Conservation (phyloP, 2,329 filamentous ascomycete species). For the Tolypocladium capitatum region DNA sequence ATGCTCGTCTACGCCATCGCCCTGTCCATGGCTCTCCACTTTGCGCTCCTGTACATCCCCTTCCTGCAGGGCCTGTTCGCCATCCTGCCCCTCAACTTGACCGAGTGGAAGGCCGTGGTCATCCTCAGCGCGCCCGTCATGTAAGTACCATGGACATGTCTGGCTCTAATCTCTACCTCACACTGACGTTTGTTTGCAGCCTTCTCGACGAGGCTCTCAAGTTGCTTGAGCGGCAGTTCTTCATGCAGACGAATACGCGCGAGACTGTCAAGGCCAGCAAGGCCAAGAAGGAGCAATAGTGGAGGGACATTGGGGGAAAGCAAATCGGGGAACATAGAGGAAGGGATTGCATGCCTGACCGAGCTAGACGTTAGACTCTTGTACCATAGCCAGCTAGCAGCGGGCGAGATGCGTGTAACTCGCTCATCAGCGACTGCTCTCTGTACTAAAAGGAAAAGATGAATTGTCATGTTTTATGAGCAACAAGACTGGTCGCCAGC, state of each 20-base stretch:
- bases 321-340: constrained; percentile 7
- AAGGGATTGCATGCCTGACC: constrained; percentile 4
- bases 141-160: constrained; percentile 38
- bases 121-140: constrained; percentile 84
- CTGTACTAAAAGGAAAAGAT: not conserved
- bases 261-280: constrained; percentile 23
- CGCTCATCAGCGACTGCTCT: not conserved
- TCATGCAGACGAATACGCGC: constrained; percentile 36
- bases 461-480: not conserved
- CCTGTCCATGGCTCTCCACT: constrained; percentile 89
- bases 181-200: constrained; percentile 27
- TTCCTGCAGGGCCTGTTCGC: constrained; percentile 81
- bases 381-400: constrained; percentile 11
- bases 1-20: constrained; percentile 92
- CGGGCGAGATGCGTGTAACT: constrained; percentile 1
- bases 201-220: constrained; percentile 78
- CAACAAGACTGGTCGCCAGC: not conserved
- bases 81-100: constrained; percentile 73
- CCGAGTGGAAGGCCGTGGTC: constrained; percentile 87
- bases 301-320: constrained; percentile 6
- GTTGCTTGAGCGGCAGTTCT: constrained; percentile 55
- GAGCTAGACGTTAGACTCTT: constrained; percentile 17
- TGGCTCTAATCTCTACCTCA: not conserved
- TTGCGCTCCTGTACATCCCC: constrained; percentile 83
- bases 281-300: constrained; percentile 42